Conservation (phyloP, 495 filamentous ascomycete genomes). For the Hyphodiscus hymeniophilus region DNA sequence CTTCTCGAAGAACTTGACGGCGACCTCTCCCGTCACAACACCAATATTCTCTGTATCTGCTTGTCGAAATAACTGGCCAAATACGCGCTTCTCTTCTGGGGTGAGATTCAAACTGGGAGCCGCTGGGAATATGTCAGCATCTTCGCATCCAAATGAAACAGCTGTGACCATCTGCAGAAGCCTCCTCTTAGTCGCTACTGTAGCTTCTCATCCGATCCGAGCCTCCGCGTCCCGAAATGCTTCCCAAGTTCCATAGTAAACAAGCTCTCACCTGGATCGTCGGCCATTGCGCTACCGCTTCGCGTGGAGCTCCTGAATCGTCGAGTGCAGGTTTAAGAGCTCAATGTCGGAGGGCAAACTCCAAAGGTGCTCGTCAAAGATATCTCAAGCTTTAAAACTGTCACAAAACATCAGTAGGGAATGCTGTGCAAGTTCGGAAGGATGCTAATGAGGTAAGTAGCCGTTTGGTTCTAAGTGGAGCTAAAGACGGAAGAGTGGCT, state of each 20-base stretch:
- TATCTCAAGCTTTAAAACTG: conserved; percentile 1
- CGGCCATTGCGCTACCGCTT: conserved; percentile 22
- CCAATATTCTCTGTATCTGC: conserved; percentile 84
- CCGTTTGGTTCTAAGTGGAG: conserved; percentile 1
- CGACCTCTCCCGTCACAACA: conserved; percentile 93
- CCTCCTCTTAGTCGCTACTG: neutral
- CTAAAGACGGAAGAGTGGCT: neutral
- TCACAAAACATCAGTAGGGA: neutral
- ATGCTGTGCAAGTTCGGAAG: neutral
- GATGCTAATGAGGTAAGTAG: conserved; percentile 5
- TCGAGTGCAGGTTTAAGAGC: neutral
- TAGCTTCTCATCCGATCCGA: neutral
- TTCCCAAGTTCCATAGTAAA: conserved; percentile 5
- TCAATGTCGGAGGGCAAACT: conserved; percentile 14
- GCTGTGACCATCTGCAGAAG: neutral
- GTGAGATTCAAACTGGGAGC: conserved; percentile 77
- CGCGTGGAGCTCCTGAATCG: neutral
- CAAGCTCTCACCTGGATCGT: conserved; percentile 25
- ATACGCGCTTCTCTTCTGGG: conserved; percentile 85
- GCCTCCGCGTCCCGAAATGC: neutral
- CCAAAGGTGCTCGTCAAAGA: neutral
- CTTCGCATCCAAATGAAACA: neutral
- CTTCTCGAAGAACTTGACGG: conserved; percentile 97
- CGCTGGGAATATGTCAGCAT: conserved; percentile 27
- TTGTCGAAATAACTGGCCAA: conserved; percentile 80